Evolutionary conservation across 176 grass and related monocot genomes (phyloP).

Genomic region (Oryza glumipatula): DNA sequence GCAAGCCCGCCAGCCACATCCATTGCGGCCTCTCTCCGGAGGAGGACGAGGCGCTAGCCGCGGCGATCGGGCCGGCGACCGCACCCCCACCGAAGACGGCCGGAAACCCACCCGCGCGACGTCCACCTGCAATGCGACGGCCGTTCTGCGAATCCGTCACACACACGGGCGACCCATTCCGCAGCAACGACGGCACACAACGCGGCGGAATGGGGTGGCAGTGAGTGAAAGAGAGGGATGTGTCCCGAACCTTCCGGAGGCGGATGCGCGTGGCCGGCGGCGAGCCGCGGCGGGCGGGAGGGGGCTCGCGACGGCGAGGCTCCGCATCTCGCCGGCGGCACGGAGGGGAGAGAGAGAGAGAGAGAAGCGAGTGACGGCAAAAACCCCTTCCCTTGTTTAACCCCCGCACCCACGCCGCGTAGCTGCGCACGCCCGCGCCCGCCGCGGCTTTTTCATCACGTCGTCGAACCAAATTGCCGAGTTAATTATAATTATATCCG

Average conservation of each 20-base stretch:
- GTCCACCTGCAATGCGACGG: neutral
- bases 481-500: neutral
- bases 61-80: neutral
- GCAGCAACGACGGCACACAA: neutral
- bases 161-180: neutral
- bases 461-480: neutral
- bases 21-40: neutral
- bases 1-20: neutral
- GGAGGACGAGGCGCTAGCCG: neutral
- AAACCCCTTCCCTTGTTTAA: slow-evolving; percentile 23
- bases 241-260: slow-evolving; percentile 23
- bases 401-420: neutral
- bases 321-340: slow-evolving; percentile 49
- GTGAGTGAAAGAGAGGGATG: neutral
- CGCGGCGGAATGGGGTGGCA: neutral
- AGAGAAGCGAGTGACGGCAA: slow-evolving; percentile 33
- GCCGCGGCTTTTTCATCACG: slow-evolving; percentile 13
- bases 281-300: slow-evolving; percentile 10
- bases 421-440: neutral
- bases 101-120: neutral
- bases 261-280: neutral
- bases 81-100: neutral
- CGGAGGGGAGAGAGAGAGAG: neutral
- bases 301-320: slow-evolving; percentile 48
- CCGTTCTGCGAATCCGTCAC: too few relatives aligned